These are phyloP conservation scores for Nemania sp. DNA, from an alignment of 2,329 filamentous ascomycete species.

Conservation along the genomic window DNA sequence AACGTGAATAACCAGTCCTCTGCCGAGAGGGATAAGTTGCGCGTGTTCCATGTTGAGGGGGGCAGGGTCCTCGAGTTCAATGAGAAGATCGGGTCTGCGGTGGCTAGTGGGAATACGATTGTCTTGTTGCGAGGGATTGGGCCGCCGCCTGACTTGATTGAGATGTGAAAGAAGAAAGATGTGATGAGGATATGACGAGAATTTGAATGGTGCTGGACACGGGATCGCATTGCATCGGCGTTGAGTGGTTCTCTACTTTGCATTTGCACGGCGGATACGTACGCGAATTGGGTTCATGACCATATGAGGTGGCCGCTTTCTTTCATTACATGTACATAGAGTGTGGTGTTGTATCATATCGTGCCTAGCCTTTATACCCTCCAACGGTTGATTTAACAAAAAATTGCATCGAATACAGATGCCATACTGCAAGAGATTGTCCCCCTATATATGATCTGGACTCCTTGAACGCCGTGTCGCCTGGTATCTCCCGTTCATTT, in stretches of 20 bases:
- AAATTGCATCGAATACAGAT: constrained; percentile 8
- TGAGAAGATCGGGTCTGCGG: constrained; percentile 75
- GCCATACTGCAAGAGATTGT: constrained; percentile 10
- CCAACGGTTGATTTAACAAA: not conserved
- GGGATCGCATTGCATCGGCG: constrained; percentile 25
- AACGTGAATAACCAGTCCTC: constrained; percentile 81
- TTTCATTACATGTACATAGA: not conserved
- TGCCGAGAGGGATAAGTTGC: constrained; percentile 75
- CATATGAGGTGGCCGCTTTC: not conserved
- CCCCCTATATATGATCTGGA: no score
- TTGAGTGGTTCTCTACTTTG: constrained; percentile 19
- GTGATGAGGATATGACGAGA: constrained; percentile 5
- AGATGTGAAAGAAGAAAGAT: constrained; percentile 43
- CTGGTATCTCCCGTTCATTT: constrained; percentile 14
- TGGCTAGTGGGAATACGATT: constrained; percentile 85
- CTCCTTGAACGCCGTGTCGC: constrained; percentile 24
- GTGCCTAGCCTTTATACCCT: constrained; percentile 11
- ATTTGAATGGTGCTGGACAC: constrained; percentile 28
- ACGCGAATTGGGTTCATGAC: not conserved
- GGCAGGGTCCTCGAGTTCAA: constrained; percentile 84
- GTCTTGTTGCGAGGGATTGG: constrained; percentile 86
- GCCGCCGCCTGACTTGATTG: constrained; percentile 73
- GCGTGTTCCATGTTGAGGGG: constrained; percentile 92
- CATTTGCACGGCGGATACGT: constrained; percentile 22
- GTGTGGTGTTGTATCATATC: constrained; percentile 8